These are phyloP conservation scores for Penicillium brevicompactum DNA, from an alignment of 2,329 filamentous ascomycete genomes.

Conservation along the genomic window DNA sequence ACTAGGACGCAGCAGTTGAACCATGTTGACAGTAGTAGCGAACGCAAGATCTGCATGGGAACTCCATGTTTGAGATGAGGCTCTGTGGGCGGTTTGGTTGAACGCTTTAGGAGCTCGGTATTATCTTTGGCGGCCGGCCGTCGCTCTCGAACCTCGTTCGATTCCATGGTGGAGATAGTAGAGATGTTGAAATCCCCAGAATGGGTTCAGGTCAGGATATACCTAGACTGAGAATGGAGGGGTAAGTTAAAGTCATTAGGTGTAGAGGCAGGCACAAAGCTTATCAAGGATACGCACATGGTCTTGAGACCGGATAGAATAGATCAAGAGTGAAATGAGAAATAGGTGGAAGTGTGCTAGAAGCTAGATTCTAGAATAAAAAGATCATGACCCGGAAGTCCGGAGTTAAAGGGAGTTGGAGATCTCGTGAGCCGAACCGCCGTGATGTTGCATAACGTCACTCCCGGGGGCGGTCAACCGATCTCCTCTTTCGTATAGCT, in stretches of 20 bases:
- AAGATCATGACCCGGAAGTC: background rate
- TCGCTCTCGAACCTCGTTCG: conserved; percentile 36
- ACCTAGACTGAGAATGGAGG: background rate
- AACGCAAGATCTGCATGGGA: conserved; percentile 48
- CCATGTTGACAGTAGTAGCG: conserved; percentile 48
- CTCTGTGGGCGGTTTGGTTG: conserved; percentile 26
- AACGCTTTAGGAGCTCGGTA: conserved; percentile 19
- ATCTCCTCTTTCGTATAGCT: background rate
- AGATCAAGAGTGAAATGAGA: too few species aligned
- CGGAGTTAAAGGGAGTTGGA: background rate
- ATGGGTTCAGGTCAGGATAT: background rate
- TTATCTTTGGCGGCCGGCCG: conserved; percentile 22
- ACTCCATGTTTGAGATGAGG: conserved; percentile 49
- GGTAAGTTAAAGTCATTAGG: background rate
- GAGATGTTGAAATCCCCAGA: background rate
- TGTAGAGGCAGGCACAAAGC: background rate
- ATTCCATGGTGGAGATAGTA: conserved; percentile 29
- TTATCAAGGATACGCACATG: background rate
- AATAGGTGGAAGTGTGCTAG: background rate
- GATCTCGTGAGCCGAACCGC: conserved; percentile 1
- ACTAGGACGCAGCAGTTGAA: conserved; percentile 45
- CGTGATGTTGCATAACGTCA: conserved; percentile 6
- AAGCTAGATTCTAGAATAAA: background rate
- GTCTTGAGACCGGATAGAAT: background rate
- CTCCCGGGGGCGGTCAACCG: background rate